Conservation (phyloP, 2,329 filamentous ascomycete species). For the Myrmaecium sp. region DNA sequence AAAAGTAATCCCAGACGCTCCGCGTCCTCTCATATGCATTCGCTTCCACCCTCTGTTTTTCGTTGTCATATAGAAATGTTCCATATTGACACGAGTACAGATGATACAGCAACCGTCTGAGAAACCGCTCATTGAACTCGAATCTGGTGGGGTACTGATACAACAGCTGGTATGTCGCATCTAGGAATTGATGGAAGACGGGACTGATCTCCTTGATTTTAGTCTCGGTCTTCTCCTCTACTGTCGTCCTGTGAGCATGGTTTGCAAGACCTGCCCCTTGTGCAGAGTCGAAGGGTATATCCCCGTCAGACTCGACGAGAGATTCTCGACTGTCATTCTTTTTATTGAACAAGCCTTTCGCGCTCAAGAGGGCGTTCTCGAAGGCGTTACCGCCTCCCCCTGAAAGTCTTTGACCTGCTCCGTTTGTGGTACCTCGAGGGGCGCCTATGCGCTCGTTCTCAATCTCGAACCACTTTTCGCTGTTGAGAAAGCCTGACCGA, state of each 20-base stretch:
- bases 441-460: conserved; percentile 64
- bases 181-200: conserved; percentile 94
- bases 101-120: conserved; percentile 79
- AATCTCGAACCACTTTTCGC: conserved; percentile 84
- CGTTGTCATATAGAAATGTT: conserved; percentile 88
- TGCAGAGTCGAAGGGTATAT: conserved; percentile 31
- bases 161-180: conserved; percentile 80
- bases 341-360: conserved; percentile 80
- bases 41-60: conserved; percentile 66
- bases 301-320: conserved; percentile 43
- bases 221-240: conserved; percentile 50
- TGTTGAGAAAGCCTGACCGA: conserved; percentile 71
- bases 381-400: conserved; percentile 60
- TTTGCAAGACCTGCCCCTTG: no score
- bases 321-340: conserved; percentile 50
- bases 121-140: conserved; percentile 89
- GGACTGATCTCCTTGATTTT: conserved; percentile 83
- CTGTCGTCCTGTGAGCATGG: conserved; percentile 15
- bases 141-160: conserved; percentile 77
- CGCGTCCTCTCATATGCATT: conserved; percentile 54
- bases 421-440: conserved; percentile 12
- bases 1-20: conserved; percentile 93
- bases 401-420: no score
- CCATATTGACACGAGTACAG: conserved; percentile 93
- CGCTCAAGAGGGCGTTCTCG: conserved; percentile 69